phyloP scores from a whole-genome alignment of 495 filamentous ascomycete genomes.

The Daldinia childiae region DNA sequence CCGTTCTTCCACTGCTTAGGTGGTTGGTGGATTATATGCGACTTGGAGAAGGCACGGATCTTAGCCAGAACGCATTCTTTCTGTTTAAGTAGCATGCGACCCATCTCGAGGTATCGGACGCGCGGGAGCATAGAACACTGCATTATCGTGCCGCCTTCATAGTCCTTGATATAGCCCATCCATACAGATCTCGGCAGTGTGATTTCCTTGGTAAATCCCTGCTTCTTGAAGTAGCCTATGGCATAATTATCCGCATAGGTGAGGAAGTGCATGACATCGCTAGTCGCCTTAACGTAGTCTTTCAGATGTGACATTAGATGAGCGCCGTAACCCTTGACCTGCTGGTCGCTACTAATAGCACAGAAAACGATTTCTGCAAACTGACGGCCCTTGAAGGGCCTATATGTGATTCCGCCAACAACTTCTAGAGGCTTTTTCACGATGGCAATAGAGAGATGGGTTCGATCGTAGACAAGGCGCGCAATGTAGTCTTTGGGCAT shows the following conservation, averaged over 20 bases:
- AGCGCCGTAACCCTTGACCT: constrained; percentile 98
- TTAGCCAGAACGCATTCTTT: constrained; percentile 95
- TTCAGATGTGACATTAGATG: constrained; percentile 98
- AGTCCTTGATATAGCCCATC: constrained; percentile 99
- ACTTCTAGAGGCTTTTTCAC: constrained; percentile 96
- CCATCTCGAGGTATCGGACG: constrained; percentile 91
- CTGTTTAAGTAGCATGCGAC: constrained; percentile 96
- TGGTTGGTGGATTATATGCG: constrained; percentile 84
- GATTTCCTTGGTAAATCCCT: constrained; percentile 98
- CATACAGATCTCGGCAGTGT: constrained; percentile 87
- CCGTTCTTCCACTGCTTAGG: constrained; percentile 86
- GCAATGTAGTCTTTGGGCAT: constrained; percentile 99
- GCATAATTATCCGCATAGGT: constrained; percentile 99
- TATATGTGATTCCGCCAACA: constrained; percentile 95
- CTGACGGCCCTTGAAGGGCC: constrained; percentile 89
- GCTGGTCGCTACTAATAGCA: constrained; percentile 96
- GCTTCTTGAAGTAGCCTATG: constrained; percentile 99
- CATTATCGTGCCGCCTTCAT: constrained; percentile 99
- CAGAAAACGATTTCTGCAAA: constrained; percentile 99
- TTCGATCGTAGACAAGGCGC: constrained; percentile 94
- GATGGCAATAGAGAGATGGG: constrained; percentile 95
- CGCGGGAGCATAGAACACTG: constrained; percentile 97
- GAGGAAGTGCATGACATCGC: constrained; percentile 96
- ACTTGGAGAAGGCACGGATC: constrained; percentile 89
- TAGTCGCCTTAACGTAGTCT: constrained; percentile 98